phyloP scores from a whole-genome alignment of 2,329 filamentous ascomycete genomes.

The Xylariaceae sp. region DNA sequence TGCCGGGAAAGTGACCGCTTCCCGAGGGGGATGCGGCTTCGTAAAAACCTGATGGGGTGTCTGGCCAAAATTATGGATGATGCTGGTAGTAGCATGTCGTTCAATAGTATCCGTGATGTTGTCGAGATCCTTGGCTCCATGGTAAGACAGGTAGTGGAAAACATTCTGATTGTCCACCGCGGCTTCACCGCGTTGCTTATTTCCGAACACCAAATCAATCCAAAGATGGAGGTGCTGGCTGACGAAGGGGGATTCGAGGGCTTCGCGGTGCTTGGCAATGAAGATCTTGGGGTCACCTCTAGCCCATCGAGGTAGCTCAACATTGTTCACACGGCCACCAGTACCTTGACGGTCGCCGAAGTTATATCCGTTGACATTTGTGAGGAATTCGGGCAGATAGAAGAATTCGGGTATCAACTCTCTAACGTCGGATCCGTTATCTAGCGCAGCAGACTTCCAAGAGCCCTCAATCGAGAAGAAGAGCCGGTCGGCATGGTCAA shows the following conservation, averaged over 20 bases:
- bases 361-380: slow-evolving; percentile 91
- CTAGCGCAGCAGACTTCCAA: slow-evolving; percentile 84
- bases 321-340: slow-evolving; percentile 75
- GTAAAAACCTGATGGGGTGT: slow-evolving; percentile 93
- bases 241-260: slow-evolving; percentile 88
- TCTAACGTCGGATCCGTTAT: slow-evolving; percentile 90
- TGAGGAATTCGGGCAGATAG: slow-evolving; percentile 89
- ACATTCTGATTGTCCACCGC: slow-evolving; percentile 91
- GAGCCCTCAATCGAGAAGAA: slow-evolving; percentile 91
- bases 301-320: slow-evolving; percentile 90
- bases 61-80: slow-evolving; percentile 98
- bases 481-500: slow-evolving; percentile 91
- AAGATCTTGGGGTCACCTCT: slow-evolving; percentile 96
- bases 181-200: slow-evolving; percentile 88
- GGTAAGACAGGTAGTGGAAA: slow-evolving; percentile 93
- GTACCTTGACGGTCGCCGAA: slow-evolving; percentile 84
- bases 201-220: slow-evolving; percentile 95
- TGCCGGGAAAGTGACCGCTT: slow-evolving; percentile 60
- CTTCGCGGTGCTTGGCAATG: slow-evolving; percentile 92
- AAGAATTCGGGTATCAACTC: slow-evolving; percentile 97
- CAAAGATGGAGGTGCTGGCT: slow-evolving; percentile 85
- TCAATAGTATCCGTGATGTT: slow-evolving; percentile 86
- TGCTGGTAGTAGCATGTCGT: slow-evolving; percentile 81
- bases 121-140: slow-evolving; percentile 88
- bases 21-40: slow-evolving; percentile 72